These are phyloP conservation scores for Marsdenia floribunda DNA, from an alignment of 257 asterid species.

Conservation along the genomic window DNA sequence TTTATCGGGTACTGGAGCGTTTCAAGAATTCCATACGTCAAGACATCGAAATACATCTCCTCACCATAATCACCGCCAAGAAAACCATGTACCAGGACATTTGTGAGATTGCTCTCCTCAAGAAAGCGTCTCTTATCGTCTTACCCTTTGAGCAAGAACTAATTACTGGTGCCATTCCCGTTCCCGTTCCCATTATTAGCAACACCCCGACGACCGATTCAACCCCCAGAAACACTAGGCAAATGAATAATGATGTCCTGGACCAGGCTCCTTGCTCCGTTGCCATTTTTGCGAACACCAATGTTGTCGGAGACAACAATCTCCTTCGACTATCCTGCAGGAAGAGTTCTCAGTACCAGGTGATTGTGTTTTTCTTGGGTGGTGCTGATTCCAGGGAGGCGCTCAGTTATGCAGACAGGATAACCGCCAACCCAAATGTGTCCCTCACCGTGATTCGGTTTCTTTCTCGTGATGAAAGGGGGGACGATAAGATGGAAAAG, in stretches of 20 bases:
- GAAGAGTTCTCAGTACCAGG: conserved; percentile 23
- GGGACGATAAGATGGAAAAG: conserved; percentile 58
- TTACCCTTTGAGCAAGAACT: conserved; percentile 34
- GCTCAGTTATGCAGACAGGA: conserved; percentile 52
- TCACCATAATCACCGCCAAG: conserved; percentile 47
- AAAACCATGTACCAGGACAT: conserved; percentile 68
- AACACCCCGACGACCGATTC: conserved; percentile 1
- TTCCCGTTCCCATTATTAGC: conserved; percentile 1
- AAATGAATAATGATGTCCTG: conserved; percentile 40
- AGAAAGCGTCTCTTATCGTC: conserved; percentile 52
- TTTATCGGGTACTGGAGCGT: conserved; percentile 46
- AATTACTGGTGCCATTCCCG: too few relatives aligned
- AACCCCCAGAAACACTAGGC: conserved; percentile 18
- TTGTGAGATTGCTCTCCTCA: conserved; percentile 60
- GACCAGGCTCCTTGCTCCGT: conserved; percentile 78
- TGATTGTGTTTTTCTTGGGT: conserved; percentile 64
- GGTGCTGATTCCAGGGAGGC: conserved; percentile 87
- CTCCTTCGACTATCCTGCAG: conserved; percentile 11
- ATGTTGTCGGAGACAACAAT: conserved; percentile 9
- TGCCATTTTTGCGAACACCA: conserved; percentile 46
- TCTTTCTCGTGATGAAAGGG: conserved; percentile 40
- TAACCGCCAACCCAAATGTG: conserved; percentile 33
- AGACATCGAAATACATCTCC: conserved; percentile 32
- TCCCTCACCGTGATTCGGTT: conserved; percentile 55
- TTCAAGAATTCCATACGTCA: conserved; percentile 39